Conservation (phyloP, 805 yeast genomes). For the Wickerhamiella brachini region DNA sequence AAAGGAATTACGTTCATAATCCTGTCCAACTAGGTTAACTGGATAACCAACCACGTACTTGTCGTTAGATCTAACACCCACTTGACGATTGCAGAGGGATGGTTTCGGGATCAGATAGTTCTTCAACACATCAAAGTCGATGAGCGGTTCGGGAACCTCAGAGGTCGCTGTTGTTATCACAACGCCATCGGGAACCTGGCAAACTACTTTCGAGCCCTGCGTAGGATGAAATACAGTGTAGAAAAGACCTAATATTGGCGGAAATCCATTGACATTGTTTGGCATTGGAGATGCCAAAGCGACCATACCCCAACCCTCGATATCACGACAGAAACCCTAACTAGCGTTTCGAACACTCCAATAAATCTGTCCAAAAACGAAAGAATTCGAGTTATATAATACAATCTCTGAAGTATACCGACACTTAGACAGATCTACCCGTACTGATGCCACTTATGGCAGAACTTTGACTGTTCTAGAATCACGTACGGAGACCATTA, state of each 20-base stretch:
- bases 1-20: conserved; percentile 82
- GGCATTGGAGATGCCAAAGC: neutral
- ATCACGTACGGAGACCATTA: neutral
- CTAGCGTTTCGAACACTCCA: too few species aligned
- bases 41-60: conserved; percentile 79
- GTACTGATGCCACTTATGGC: too few species aligned
- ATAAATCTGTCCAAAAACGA: too few species aligned
- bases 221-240: conserved; percentile 91
- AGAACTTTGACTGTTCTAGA: neutral
- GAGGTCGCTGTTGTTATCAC: conserved; percentile 19
- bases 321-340: too few species aligned
- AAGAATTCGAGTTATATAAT: too few species aligned
- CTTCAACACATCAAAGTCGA: conserved; percentile 73
- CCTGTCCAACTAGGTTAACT: conserved; percentile 57
- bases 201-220: conserved; percentile 83
- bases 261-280: conserved; percentile 39
- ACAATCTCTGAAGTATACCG: too few species aligned
- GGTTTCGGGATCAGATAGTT: conserved; percentile 92
- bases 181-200: conserved; percentile 77
- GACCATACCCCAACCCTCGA: neutral
- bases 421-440: too few species aligned
- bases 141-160: conserved; percentile 25
- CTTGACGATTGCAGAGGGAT: conserved; percentile 67
- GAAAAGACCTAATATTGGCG: conserved; percentile 78
- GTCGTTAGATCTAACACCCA: conserved; percentile 57